Conservation (phyloP, 2,329 filamentous ascomycete genomes). For the Plenodomus lindquistii region DNA sequence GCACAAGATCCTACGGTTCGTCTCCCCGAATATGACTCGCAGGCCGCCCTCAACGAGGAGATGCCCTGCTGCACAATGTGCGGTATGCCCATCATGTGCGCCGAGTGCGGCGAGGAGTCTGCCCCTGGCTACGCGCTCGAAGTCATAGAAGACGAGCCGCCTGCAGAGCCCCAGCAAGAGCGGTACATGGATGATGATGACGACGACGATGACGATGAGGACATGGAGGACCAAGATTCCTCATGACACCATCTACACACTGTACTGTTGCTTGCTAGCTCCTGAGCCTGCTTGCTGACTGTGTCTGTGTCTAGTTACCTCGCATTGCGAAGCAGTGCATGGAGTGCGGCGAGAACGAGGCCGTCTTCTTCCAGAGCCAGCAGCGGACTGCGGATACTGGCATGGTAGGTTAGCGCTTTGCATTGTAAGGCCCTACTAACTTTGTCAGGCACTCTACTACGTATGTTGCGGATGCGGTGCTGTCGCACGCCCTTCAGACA, state of each 20-base stretch:
- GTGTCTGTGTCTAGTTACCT: conserved; percentile 71
- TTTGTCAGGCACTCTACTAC: conserved; percentile 53
- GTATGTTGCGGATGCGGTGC: conserved; percentile 94
- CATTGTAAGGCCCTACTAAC: conserved; percentile 13
- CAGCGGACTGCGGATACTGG: conserved; percentile 95
- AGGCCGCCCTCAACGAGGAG: conserved; percentile 29
- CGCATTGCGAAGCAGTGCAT: conserved; percentile 86
- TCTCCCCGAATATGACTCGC: conserved; percentile 50
- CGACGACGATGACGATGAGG: conserved; percentile 29
- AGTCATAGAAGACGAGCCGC: conserved; percentile 43
- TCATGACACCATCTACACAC: conserved; percentile 34
- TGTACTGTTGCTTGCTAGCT: conserved; percentile 41
- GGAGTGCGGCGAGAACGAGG: conserved; percentile 81
- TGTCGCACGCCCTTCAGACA: conserved; percentile 63
- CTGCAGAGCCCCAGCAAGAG: conserved; percentile 25
- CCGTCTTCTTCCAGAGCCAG: conserved; percentile 98
- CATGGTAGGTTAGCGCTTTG: conserved; percentile 68
- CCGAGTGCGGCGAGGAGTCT: conserved; percentile 53
- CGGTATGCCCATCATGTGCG: conserved; percentile 60
- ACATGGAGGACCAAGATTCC: conserved; percentile 36
- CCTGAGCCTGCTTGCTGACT: conserved; percentile 45
- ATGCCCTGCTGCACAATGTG: conserved; percentile 61
- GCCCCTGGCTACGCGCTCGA: conserved; percentile 52
- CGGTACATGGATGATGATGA: conserved; percentile 17
- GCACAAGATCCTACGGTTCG: conserved; percentile 98